Evolutionary conservation across 1,284 basidiomycete genomes (phyloP), one percentile per base, ranked within the genome.

Genomic region (Apiotrichum veenhuisii): DNA sequence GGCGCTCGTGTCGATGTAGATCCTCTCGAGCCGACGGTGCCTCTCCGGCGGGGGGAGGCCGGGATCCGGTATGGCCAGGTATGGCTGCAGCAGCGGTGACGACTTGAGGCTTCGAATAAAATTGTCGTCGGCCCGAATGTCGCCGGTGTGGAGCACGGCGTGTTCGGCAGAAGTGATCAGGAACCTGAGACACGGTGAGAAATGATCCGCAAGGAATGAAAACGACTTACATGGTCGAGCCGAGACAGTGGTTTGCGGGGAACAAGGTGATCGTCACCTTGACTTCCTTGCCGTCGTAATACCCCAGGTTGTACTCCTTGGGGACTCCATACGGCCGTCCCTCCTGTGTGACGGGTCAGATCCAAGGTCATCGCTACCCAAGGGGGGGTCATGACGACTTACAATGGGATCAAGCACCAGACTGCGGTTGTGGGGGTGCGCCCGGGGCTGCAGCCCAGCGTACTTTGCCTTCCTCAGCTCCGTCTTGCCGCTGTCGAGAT

Each of bases 241-340:
- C 94, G 12, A 91, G 91, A 73, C 92, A 96, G 71, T 97, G 94
- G 69, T 97, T 97, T 1, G 94, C 92, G 64, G 94, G 88, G 17
- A 97, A 77, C 3, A 90, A 80, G 0, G 91, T 95, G 57, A 96
- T 82, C 0, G 80, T 85, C 18, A 75, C 70, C n/a, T 40, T 58
- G 3, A 92, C 83, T 0, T 71, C 74, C 55, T 86, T 50, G 1
- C 64, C 68, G 23, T 63, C 43, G 2, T 64, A 44, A 11, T 79
- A 78, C 7, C 82, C 80, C 22, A 93, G 76, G 20, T 85, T 82
- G 42, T 86, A 80, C 34, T 74, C 64, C 0, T 84, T 88, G 0
- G 91, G 88, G 5, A 62, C 40, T 3, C 67, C 64, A 50, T 68
- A 67, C 8, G 68, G 67, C 20, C 71, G 37, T 0, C 68, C 62